Evolutionary conservation across 768 basidiomycete species (phyloP), one percentile per base, ranked within the genome.

Genomic region (Agrocybe praecox): DNA sequence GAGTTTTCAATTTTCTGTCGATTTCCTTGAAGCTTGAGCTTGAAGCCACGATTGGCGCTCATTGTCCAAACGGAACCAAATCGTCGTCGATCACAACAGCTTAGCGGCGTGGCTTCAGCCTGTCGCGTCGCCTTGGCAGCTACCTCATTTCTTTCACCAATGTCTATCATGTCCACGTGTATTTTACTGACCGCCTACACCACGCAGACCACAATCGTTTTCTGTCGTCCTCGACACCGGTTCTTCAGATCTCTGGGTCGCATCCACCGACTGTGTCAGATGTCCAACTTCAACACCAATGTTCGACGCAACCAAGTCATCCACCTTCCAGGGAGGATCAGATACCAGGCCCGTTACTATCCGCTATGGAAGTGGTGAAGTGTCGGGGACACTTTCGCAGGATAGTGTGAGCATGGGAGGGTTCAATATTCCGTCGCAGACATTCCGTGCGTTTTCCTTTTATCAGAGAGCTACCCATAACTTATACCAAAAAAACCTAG

Each of bases 161-260:
- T 22, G 7, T 8, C 15, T 6, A 24, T 17, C 23, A 21, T 21
- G 15, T 21, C 23, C 46, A 8, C 7, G 21, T 15, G 21, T 26
- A 17, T 7, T 6, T 1, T 29, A 9, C 17, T 47, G 12, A 47
- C 10, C 9, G 26, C 9, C 5, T 9, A 2, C 29, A 9, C 48
- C 50, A 29, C 60, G 22, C 60, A 89, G 87, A 15, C 69, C 86
- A 0, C 92, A 94, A 68, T 43, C 73, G 2, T 89, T 97, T 66
- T 77, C 86, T 52, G 78, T 97, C 52, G 85, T 97, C 52, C 82
- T 98, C 32, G 96, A 98, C 70, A 98, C 96, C 0, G 94, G 94
- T 15, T 93, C 90, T 0, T 86, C 86, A 18, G 96, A 98, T 72
- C 75, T 98, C 5, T 99, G 95, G 96, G 80, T 99, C 9, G 87